phyloP scores from a whole-genome alignment of 164 flowering plant genomes.

The Sedum album region DNA sequence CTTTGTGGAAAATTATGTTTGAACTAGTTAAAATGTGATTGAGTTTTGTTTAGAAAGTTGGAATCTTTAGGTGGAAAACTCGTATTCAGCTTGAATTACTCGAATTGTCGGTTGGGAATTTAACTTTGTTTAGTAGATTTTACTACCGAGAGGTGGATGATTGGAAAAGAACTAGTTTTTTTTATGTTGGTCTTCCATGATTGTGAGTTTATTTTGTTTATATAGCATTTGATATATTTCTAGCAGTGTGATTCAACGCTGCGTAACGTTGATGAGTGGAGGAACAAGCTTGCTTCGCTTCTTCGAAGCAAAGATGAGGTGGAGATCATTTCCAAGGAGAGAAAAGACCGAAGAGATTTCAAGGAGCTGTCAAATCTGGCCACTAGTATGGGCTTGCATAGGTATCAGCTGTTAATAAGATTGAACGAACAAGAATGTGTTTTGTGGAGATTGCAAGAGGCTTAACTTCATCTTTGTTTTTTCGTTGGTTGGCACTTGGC shows the following conservation, averaged over 20 bases:
- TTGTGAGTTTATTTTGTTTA: no score
- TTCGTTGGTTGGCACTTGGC: not conserved
- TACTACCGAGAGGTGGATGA: no score
- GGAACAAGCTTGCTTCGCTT: not conserved
- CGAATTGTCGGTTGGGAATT: not conserved
- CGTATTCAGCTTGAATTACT: no score
- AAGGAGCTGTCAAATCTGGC: not conserved
- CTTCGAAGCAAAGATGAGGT: not conserved
- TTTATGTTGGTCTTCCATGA: no score
- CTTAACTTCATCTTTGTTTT: not conserved
- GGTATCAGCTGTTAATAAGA: not conserved
- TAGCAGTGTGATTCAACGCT: conserved; percentile 2
- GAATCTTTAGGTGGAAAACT: no score
- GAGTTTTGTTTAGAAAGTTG: no score
- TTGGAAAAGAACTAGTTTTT: no score
- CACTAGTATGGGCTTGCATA: conserved; percentile 1
- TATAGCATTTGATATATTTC: not conserved
- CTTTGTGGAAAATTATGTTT: no score
- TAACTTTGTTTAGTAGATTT: not conserved
- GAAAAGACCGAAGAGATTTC: conserved; percentile 6
- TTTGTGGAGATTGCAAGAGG: not conserved
- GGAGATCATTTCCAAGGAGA: conserved; percentile 1
- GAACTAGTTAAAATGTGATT: no score
- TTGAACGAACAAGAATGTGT: not conserved
- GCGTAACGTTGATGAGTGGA: not conserved